phyloP scores from a whole-genome alignment of 106 monocot species.

The Allium sativum region DNA sequence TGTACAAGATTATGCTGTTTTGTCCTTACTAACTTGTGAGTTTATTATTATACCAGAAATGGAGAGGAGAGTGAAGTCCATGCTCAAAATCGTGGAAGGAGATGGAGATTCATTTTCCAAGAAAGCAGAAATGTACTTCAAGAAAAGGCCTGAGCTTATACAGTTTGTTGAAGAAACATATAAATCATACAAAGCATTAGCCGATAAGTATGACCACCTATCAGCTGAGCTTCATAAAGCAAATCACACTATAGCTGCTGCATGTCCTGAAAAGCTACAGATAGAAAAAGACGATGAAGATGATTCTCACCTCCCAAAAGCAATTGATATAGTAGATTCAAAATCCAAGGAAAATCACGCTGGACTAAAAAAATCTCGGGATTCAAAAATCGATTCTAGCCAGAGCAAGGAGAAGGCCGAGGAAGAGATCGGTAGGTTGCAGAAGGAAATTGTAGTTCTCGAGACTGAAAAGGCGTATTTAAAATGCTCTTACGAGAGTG shows the following conservation, averaged over 20 bases:
- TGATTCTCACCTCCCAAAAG: constrained; percentile 26
- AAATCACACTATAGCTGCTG: constrained; percentile 53
- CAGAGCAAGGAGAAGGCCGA: constrained; percentile 25
- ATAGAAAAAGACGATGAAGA: constrained; percentile 36
- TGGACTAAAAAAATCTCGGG: constrained; percentile 8
- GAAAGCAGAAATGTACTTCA: constrained; percentile 52
- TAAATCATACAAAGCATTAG: constrained; percentile 36
- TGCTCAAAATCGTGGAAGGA: constrained; percentile 44
- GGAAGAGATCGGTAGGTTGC: constrained; percentile 49
- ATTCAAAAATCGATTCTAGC: constrained; percentile 11
- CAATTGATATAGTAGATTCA: constrained; percentile 22
- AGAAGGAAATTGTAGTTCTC: constrained; percentile 51
- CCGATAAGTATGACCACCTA: constrained; percentile 40
- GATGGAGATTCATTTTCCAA: constrained; percentile 50
- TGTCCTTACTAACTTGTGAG: too few relatives aligned
- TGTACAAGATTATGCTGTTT: too few relatives aligned
- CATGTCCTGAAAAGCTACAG: constrained; percentile 49
- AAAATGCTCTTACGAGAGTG: constrained; percentile 53
- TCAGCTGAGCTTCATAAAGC: constrained; percentile 53
- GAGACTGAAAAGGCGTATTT: constrained; percentile 65
- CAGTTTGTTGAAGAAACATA: constrained; percentile 36
- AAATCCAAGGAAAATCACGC: constrained; percentile 12
- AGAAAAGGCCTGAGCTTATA: constrained; percentile 39
- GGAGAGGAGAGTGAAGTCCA: constrained; percentile 35
- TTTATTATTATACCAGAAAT: constrained; percentile 22